Percentiles rank a stretch among this genome's conserved stretches.
phyloP scores from a whole-genome alignment of 108 stramenopile genomes.

The Skeletonema tropicum region DNA sequence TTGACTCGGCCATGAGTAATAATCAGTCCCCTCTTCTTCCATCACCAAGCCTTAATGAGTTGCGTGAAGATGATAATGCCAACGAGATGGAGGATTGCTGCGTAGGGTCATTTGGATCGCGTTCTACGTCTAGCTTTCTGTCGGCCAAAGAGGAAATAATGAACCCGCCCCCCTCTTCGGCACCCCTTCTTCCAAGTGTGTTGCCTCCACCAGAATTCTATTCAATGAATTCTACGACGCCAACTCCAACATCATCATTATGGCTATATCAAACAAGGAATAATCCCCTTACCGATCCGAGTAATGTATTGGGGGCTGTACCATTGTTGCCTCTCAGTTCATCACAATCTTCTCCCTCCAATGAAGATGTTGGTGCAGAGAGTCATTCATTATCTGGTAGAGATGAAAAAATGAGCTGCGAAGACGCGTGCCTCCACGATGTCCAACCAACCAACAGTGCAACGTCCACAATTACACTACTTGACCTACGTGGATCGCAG shows the following conservation, averaged over 20 bases:
- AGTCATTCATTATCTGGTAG: background rate
- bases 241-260: conserved; percentile 13
- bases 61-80: conserved; percentile 23
- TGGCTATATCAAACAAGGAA: conserved; percentile 6
- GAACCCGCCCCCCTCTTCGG: conserved; percentile 3
- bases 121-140: conserved; percentile 60
- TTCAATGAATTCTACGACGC: conserved; percentile 26
- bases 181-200: conserved; percentile 39
- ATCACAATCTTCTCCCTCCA: conserved; percentile 11
- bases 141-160: conserved; percentile 42
- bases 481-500: conserved; percentile 83
- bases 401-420: conserved; percentile 2
- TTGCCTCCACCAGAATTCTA: conserved; percentile 41
- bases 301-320: background rate
- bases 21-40: conserved; percentile 7
- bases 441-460: background rate
- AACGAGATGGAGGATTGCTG: conserved; percentile 17
- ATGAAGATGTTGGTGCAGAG: background rate
- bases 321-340: background rate
- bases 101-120: conserved; percentile 34
- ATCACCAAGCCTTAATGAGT: conserved; percentile 14
- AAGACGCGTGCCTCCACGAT: conserved; percentile 1
- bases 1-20: conserved; percentile 4
- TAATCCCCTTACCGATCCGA: background rate
- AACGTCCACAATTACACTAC: conserved; percentile 49